Conservation (phyloP, 83 land plant species). For the Thuja plicata region DNA sequence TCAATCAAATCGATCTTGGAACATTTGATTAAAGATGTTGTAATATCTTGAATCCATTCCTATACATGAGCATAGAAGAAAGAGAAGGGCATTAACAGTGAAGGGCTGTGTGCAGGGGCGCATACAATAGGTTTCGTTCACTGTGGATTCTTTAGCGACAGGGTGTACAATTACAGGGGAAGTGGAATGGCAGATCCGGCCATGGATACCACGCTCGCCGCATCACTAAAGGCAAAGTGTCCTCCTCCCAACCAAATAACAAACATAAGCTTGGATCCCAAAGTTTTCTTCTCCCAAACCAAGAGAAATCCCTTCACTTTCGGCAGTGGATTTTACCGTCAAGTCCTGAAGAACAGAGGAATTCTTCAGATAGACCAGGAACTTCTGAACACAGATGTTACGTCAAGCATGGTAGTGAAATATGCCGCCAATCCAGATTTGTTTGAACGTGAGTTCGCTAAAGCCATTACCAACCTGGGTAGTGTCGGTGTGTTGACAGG, state of each 20-base stretch:
- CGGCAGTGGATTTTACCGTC: slow-evolving; percentile 27
- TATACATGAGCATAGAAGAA: too few species aligned
- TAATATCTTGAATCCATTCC: too few species aligned
- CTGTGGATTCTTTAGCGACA: slow-evolving; percentile 35
- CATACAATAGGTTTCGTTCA: slow-evolving; percentile 43
- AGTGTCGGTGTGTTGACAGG: slow-evolving; percentile 27
- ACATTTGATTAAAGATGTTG: too few species aligned
- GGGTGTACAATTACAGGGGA: slow-evolving; percentile 39
- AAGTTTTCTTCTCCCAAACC: slow-evolving; percentile 19
- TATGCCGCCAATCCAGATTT: slow-evolving; percentile 8
- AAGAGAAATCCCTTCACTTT: slow-evolving; percentile 15
- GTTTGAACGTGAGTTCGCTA: slow-evolving; percentile 19
- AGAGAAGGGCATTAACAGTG: not conserved
- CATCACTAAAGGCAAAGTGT: slow-evolving; percentile 19
- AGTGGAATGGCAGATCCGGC: slow-evolving; percentile 35
- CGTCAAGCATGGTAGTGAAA: not conserved
- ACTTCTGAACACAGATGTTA: slow-evolving; percentile 21
- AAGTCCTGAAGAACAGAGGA: slow-evolving; percentile 22
- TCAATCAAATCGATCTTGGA: too few species aligned
- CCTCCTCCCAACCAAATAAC: slow-evolving; percentile 11
- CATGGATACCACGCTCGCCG: slow-evolving; percentile 15
- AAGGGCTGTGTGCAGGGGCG: slow-evolving; percentile 25
- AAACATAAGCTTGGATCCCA: slow-evolving; percentile 17
- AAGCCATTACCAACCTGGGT: slow-evolving; percentile 37
- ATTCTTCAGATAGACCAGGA: slow-evolving; percentile 37